Evolutionary conservation across 768 basidiomycete genomes (phyloP), one percentile per base, ranked within the genome.

Genomic region (Lentinula boryana): DNA sequence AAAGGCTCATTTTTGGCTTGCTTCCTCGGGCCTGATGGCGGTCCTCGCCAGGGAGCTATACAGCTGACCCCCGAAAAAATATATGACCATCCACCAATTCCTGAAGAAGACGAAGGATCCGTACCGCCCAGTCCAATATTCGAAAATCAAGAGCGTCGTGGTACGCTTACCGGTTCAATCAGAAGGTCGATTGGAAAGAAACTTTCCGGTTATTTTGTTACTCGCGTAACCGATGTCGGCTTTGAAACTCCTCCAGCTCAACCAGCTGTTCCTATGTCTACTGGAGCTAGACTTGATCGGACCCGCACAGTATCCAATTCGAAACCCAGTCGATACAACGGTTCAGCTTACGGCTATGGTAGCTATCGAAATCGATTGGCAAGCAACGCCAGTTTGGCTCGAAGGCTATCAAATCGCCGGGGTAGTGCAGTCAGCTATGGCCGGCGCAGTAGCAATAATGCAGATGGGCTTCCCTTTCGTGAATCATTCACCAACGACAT

Each of bases 21-120:
- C 65, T 97, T 98, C 80, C 84, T 99, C 46, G 90, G 86, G 16
- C 87, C 80, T 60, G 95, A 99, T 69, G 97, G 93, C 58, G 95
- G 96, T 9, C 90, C 94, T 15, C 82, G 91, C 58, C 84, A 90
- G 65, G 90, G 93, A 4, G 84, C 88, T 0, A 97, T 99, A 62
- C 87, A 84, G 13, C 84, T 99, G 10, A 80, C 85, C 3, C 80
- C 80, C 0, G 96, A 98, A 73, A 98, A 98, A 72, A 68, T 67
- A 51, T 71, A 69, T 61, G 68, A 70, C 15, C 76, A 79, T 40
- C 75, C 79, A 13, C 73, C 80, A n/a, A 86, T 89, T 63, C 83
- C 79, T 33, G 58, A 60, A n/a, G 88, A 90, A 68, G 55, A 56
- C 4, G 88, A 90, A 69, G 83, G 83, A 33, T 74, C 79, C 4